Evolutionary conservation across 805 yeast genomes (phyloP).

Genomic region (Yarrowia keelungensis): DNA sequence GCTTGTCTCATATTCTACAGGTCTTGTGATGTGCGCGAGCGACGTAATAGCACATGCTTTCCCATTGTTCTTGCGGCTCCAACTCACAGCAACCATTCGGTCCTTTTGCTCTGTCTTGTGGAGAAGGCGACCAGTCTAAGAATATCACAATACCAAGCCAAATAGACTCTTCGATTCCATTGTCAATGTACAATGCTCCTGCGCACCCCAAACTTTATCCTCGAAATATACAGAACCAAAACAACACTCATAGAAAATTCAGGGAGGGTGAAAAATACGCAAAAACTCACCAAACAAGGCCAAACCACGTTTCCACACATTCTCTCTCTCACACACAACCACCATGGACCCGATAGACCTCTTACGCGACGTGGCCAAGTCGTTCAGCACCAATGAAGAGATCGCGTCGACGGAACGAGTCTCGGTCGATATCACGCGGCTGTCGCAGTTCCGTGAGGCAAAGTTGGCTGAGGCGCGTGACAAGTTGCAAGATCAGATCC

Average conservation of each 20-base stretch:
- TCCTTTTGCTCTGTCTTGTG: too few relatives aligned
- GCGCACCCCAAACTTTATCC: constrained; percentile 6
- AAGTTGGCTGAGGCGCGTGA: constrained; percentile 34
- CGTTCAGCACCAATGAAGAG: constrained; percentile 32
- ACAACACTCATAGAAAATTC: constrained; percentile 2
- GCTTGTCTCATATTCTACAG: constrained; percentile 1
- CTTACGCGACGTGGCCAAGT: constrained; percentile 23
- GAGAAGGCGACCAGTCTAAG: too few relatives aligned
- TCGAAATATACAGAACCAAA: constrained; percentile 16
- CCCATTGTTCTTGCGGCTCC: constrained; percentile 17
- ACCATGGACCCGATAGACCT: constrained; percentile 33
- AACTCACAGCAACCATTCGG: background rate
- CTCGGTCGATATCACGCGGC: constrained; percentile 15
- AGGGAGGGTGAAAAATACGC: background rate
- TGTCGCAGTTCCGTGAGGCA: constrained; percentile 17
- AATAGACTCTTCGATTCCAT: background rate
- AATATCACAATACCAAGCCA: too few relatives aligned
- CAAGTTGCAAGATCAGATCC: constrained; percentile 40
- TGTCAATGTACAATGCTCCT: constrained; percentile 7
- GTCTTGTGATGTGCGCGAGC: constrained; percentile 1
- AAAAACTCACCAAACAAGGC: background rate
- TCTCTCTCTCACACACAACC: background rate
- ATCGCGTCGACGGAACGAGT: constrained; percentile 27
- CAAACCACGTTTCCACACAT: background rate
- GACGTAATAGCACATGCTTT: background rate